Base-by-base conservation (phyloP, 768 basidiomycete species). In the Lentinula boryana region DNA sequence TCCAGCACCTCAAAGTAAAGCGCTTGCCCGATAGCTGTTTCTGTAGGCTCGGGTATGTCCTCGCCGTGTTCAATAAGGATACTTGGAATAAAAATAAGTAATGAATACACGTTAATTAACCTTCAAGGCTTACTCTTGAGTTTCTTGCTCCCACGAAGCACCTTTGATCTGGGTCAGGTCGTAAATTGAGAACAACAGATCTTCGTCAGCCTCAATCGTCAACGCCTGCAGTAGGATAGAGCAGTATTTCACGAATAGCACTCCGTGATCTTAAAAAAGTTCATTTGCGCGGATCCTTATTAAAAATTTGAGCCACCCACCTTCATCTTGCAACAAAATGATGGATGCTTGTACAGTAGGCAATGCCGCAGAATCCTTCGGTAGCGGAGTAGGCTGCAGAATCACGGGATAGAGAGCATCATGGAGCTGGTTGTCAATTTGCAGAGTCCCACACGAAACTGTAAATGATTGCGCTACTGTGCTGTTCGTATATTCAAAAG, bases 351-450 rank as follows among this genome's bases (percentile, higher is more conserved):
- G 95, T 23, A 98, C 79, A 3, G 93, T 93, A 5, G 97, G 96
- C 57, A 92, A 83, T 2, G 91, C 86, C 23, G 89, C 91, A 0
- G 83, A 83, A 63, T 92, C 85, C 67, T 85, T 89, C 6, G 88
- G 80, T 35, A 98, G 82, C 0, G 94, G 91, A 6, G 93, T 94
- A 0, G 97, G 96, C 69, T 98, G 96, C 48, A 98, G 78, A 59
- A 98, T 86, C 59, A 98, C 95, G 2, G 97, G 95, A 77, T 88
- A 99, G 12, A 95, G 70, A 16, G 94, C 95, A 61, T 98, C 97
- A 62, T 98, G 96, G 12, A 99, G 83, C 70, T 99, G 97, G 69
- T 98, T 99, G 75, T 99, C 97, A 62, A 98, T 83, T 71, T 98
- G 95, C 10, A 99, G 79, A 66, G 81, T 87, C n/a, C 90, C 92